These are phyloP conservation scores for Cardamine chenopodiifolia DNA, from an alignment of 345 rosid species.

Conservation along the genomic window DNA sequence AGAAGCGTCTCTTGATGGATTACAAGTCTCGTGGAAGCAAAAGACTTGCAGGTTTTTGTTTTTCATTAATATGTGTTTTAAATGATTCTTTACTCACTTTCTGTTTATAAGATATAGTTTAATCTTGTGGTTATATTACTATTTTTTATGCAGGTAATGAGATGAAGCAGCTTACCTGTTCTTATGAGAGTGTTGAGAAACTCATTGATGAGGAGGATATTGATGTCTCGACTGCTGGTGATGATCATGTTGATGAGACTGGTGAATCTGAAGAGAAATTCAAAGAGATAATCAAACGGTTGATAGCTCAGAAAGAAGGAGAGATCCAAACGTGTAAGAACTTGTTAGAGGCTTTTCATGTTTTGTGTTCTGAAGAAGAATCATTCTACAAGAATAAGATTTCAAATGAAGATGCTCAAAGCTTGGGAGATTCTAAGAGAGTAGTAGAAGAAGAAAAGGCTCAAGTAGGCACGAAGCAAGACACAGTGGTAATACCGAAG, in stretches of 20 bases:
- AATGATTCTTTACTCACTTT: background rate
- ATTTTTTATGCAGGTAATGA: conserved; percentile 26
- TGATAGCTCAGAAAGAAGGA: conserved; percentile 65
- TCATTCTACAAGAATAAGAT: conserved; percentile 51
- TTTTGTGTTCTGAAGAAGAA: conserved; percentile 73
- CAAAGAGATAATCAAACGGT: conserved; percentile 63
- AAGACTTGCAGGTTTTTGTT: conserved; percentile 26
- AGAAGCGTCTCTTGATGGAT: conserved; percentile 36
- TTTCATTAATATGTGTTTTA: background rate
- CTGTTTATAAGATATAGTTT: background rate
- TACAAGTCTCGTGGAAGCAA: conserved; percentile 31
- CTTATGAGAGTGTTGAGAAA: conserved; percentile 62
- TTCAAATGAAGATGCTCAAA: conserved; percentile 53
- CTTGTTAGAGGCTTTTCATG: conserved; percentile 74
- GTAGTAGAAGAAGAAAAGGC: conserved; percentile 21
- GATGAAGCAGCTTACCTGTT: conserved; percentile 15
- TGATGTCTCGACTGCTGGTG: conserved; percentile 37
- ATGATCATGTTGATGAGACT: conserved; percentile 33
- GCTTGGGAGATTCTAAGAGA: conserved; percentile 31
- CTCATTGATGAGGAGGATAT: conserved; percentile 77
- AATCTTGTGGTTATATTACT: background rate
- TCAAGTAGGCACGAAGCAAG: conserved; percentile 23
- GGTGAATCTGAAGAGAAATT: conserved; percentile 61
- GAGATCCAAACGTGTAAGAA: conserved; percentile 57
- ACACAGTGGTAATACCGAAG: conserved; percentile 1